phyloP scores from a whole-genome alignment of 129 eudicot species.

The Chrysanthemum makinoi region DNA sequence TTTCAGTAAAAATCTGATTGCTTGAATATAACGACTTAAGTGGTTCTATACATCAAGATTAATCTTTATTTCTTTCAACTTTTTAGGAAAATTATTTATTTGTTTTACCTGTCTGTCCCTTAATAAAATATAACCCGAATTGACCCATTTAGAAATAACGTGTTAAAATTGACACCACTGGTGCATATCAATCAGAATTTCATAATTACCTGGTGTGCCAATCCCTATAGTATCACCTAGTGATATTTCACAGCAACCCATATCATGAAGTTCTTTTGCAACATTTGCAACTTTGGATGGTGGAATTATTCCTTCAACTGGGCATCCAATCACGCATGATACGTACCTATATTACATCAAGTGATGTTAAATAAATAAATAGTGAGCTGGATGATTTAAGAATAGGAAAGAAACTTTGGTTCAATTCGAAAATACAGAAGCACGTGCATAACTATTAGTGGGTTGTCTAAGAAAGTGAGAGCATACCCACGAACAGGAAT shows the following conservation, averaged over 20 bases:
- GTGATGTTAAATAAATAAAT: not conserved
- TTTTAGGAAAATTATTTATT: not conserved
- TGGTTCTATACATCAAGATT: not conserved
- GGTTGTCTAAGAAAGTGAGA: not conserved
- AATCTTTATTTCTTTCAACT: not conserved
- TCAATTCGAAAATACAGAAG: not conserved
- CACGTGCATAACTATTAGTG: not conserved
- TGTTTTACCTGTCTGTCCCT: too few species aligned
- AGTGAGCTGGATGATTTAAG: too few species aligned
- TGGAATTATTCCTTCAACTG: not conserved
- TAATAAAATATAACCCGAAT: too few species aligned
- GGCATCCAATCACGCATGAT: conserved; percentile 8
- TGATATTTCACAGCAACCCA: conserved; percentile 4
- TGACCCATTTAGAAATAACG: not conserved
- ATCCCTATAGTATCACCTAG: conserved; percentile 4
- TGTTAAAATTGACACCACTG: not conserved
- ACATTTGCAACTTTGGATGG: conserved; percentile 11
- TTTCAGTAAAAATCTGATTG: not conserved
- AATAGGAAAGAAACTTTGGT: not conserved
- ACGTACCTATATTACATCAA: not conserved
- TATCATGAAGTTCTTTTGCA: not conserved
- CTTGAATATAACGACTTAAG: not conserved
- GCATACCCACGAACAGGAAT: conserved; percentile 86
- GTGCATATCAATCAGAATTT: not conserved
- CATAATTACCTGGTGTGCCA: conserved; percentile 1